A percentile compares a stretch with the other conserved stretches of the same genome.
Conservation (phyloP, 164 flowering plant genomes). For the Vitis riparia region DNA sequence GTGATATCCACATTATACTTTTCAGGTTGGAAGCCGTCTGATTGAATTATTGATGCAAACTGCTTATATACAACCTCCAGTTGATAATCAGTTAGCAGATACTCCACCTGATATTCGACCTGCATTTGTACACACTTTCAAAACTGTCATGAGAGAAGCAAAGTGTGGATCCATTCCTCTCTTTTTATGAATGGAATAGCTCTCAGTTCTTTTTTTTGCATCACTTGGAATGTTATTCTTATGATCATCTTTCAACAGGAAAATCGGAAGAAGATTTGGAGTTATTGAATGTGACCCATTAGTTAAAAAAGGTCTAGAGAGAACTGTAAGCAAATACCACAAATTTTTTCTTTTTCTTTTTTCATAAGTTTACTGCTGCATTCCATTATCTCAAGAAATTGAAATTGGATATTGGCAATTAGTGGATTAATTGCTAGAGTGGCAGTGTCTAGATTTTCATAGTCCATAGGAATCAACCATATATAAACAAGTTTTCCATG, state of each 20-base stretch:
- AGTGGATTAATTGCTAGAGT: neutral
- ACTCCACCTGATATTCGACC: constrained; percentile 84
- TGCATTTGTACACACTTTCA: constrained; percentile 77
- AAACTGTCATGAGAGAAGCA: constrained; percentile 36
- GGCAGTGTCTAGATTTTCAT: too few species aligned
- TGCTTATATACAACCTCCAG: constrained; percentile 86
- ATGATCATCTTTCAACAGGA: constrained; percentile 38
- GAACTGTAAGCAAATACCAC: constrained; percentile 39
- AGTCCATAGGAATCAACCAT: too few species aligned
- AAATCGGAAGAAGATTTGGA: constrained; percentile 53
- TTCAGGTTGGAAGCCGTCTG: constrained; percentile 87
- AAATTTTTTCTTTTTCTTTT: neutral
- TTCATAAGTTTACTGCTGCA: neutral
- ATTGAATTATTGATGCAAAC: constrained; percentile 76
- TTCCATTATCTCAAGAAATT: neutral
- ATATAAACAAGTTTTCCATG: neutral
- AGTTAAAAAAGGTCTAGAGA: constrained; percentile 64
- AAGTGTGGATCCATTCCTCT: constrained; percentile 32
- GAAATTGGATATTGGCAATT: neutral
- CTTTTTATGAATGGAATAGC: neutral
- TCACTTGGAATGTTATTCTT: neutral
- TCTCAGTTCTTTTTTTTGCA: neutral
- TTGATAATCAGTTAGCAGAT: constrained; percentile 56
- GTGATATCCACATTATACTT: constrained; percentile 11
- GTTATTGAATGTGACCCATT: constrained; percentile 62